Base-by-base conservation (phyloP, 306 rosid genomes). In the Canavalia ensiformis region DNA sequence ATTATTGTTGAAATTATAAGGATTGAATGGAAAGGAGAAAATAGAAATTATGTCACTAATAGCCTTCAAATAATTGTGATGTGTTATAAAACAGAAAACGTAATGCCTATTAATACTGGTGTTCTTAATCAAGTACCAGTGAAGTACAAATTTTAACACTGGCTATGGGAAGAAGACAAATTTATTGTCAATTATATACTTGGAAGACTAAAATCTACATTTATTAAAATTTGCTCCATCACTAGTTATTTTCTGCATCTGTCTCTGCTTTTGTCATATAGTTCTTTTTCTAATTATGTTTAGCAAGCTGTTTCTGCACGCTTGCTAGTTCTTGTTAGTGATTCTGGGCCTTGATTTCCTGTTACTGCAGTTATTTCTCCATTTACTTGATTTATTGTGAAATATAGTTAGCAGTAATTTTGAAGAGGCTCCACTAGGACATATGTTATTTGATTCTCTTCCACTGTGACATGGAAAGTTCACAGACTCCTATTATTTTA, bases 311-410 rank as follows among this genome's bases (percentile, higher is more conserved):
- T 56, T 55, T 6, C 35, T 47, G 62, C 60, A 69, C 28, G 28
- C 58, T 12, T 37, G 49, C 67, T 59, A 55, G 65, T 49, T 66
- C 57, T 51, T 84, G 25, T 68, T 72, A n/a, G 58, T 31, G 64
- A 67, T 79, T 67, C 46, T 44, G 13, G 31, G 65, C 10, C 68
- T 2, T 77, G 25, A 33, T 57, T 39, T 68, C 31, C 55, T 74
- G 44, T 54, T 80, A 51, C 49, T 45, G 33, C 44, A 30, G 25
- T 56, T 51, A 29, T 77, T 79, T 78, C n/a, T 78, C 84, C 5
- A 51, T 72, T 18, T 13, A 50, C 1, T 35, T 34, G 35, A 5
- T 7, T 12, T 7, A 13, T 45, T 4, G 18, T 71, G 60, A 33
- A 52, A 37, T 55, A 68, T 50, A 34, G 60, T 7, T 34, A 12